Conservation (phyloP, 805 yeast species). For the Candida easanensis region DNA sequence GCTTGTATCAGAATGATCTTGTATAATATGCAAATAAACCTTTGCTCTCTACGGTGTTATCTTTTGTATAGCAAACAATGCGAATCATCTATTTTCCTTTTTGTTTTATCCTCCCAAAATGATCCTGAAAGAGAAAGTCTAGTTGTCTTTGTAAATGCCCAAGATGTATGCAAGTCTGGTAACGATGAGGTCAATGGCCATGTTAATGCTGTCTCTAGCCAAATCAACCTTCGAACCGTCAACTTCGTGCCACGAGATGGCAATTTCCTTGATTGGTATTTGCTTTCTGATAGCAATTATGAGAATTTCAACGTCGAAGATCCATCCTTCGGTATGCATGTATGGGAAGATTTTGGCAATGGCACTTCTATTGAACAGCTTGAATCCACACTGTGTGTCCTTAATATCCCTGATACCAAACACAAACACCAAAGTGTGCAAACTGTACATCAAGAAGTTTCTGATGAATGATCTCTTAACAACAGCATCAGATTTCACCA, state of each 20-base stretch:
- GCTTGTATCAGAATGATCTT: neutral
- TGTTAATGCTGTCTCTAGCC: conserved; percentile 83
- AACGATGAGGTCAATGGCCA: conserved; percentile 92
- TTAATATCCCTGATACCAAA: conserved; percentile 85
- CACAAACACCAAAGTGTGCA: conserved; percentile 79
- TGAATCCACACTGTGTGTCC: conserved; percentile 98
- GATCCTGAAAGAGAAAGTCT: neutral
- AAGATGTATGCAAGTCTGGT: conserved; percentile 84
- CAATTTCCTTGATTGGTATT: conserved; percentile 69
- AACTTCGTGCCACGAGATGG: conserved; percentile 96
- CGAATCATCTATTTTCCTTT: neutral
- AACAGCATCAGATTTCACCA: conserved; percentile 94
- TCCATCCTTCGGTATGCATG: conserved; percentile 98
- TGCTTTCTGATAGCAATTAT: conserved; percentile 72
- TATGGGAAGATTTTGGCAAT: conserved; percentile 70
- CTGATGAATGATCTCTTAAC: conserved; percentile 89
- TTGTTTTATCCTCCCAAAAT: too few relatives aligned
- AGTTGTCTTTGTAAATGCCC: conserved; percentile 64
- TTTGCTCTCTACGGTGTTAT: neutral
- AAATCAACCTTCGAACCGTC: conserved; percentile 92
- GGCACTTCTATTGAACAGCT: conserved; percentile 76
- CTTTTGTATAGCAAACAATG: too few relatives aligned
- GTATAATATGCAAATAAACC: neutral
- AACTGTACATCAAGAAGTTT: conserved; percentile 88
- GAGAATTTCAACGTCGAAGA: conserved; percentile 91